phyloP scores from a whole-genome alignment of 768 basidiomycete species.

The Boletellus ananas region DNA sequence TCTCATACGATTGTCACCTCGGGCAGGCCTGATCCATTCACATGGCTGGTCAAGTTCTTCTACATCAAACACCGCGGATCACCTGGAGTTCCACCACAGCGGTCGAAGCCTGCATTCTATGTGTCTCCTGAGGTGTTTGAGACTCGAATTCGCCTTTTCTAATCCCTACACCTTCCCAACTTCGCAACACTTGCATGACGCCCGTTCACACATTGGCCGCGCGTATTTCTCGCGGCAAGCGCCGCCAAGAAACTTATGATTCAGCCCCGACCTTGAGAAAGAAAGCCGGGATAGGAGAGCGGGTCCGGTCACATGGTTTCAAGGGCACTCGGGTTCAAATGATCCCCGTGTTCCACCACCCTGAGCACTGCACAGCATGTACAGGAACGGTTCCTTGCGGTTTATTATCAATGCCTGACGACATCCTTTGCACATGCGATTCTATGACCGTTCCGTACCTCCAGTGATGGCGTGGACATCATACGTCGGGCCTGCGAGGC shows the following conservation, averaged over 20 bases:
- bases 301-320: slow-evolving; percentile 44
- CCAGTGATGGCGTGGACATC: neutral
- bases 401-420: neutral
- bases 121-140: slow-evolving; percentile 46
- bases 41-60: slow-evolving; percentile 40
- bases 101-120: slow-evolving; percentile 24
- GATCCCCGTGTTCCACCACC: slow-evolving; percentile 49
- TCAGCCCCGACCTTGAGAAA: slow-evolving; percentile 42
- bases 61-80: slow-evolving; percentile 32
- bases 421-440: neutral
- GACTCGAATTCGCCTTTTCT: slow-evolving; percentile 39
- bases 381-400: slow-evolving; percentile 34
- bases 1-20: slow-evolving; percentile 54
- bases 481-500: neutral
- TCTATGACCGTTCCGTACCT: no score
- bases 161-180: slow-evolving; percentile 61
- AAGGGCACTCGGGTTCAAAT: slow-evolving; percentile 47
- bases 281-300: slow-evolving; percentile 43
- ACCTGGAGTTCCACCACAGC: slow-evolving; percentile 8
- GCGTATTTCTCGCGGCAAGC: slow-evolving; percentile 57
- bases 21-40: slow-evolving; percentile 45
- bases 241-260: slow-evolving; percentile 54
- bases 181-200: slow-evolving; percentile 35
- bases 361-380: slow-evolving; percentile 41
- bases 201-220: slow-evolving; percentile 44